These are phyloP conservation scores for Alternaria gansuensis DNA, from an alignment of 2,329 filamentous ascomycete species.

Conservation along the genomic window DNA sequence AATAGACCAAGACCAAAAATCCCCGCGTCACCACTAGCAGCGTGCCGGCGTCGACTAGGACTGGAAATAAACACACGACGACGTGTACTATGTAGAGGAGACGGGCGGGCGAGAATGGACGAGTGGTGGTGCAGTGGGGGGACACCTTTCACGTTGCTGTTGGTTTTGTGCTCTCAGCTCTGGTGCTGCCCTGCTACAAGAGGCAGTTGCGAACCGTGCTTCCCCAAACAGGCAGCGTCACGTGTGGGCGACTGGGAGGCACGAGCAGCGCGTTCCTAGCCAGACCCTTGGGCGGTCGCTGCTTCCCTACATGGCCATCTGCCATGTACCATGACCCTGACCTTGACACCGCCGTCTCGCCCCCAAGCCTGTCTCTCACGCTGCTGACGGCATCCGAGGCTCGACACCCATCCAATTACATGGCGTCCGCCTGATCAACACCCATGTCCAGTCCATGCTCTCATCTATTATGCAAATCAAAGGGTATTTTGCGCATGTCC, in stretches of 20 bases:
- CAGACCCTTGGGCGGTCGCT: slow-evolving; percentile 5
- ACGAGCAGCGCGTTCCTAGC: slow-evolving; percentile 17
- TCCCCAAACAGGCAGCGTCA: slow-evolving; percentile 41
- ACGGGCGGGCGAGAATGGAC: background rate
- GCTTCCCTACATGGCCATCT: background rate
- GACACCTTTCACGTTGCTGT: slow-evolving; percentile 29
- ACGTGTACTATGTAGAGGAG: slow-evolving; percentile 12
- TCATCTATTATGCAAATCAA: slow-evolving; percentile 35
- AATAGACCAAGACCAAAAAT: slow-evolving; percentile 40
- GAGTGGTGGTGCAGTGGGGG: slow-evolving; percentile 38
- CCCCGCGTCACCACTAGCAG: slow-evolving; percentile 35
- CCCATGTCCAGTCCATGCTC: slow-evolving; percentile 26
- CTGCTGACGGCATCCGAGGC: slow-evolving; percentile 17
- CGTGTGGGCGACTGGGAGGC: slow-evolving; percentile 35
- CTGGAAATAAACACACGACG: slow-evolving; percentile 10
- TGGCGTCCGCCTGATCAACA: slow-evolving; percentile 22
- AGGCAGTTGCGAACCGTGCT: slow-evolving; percentile 37
- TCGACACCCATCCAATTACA: slow-evolving; percentile 31
- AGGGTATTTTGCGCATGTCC: slow-evolving; percentile 46
- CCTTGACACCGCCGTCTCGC: slow-evolving; percentile 1
- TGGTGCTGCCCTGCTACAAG: slow-evolving; percentile 23
- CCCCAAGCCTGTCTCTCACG: slow-evolving; percentile 6
- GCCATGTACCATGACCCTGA: background rate
- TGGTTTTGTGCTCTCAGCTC: slow-evolving; percentile 28
- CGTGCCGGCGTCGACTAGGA: slow-evolving; percentile 15